Evolutionary conservation across 305 asterid genomes (phyloP), one percentile per base, ranked within the genome.

Genomic region (Plantago lanceolata): DNA sequence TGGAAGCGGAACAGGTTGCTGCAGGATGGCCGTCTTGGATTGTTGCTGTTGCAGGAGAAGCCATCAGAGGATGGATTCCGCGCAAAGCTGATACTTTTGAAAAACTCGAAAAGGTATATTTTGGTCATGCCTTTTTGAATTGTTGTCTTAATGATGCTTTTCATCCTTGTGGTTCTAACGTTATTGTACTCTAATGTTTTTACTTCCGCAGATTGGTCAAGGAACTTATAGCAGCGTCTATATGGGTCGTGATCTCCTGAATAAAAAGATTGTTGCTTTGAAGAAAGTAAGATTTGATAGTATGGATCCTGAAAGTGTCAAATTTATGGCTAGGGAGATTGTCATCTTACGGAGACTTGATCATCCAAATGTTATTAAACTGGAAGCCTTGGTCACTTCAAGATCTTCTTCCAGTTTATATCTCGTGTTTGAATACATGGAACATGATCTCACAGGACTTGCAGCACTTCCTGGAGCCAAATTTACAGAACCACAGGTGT

Each of bases 281-380:
- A 61, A 61, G 17, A 45, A 45, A 51, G 57, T 62, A 20, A 35
- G 52, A 21, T 64, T 64, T 16, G 68, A 64, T 52, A 64, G 28
- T 45, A 33, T 47, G 33, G 65, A 61, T 12, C 65, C 65, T 24
- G 43, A 45, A 61, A 61, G 65, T 61, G 65, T 44, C 18, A 61
- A 24, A 45, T 61, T 61, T 7, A 61, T 61, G 65, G 65, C 65
- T 43, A 61, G 65, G 24, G 65, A 61, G 53, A 61, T 61, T 47
- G 26, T 61, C 49, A 45, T 61, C 17, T 45, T 61, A 47, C 44
- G 44, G 53, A 48, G 28, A 3, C 65, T 61, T 16, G 65, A 61
- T 28, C 65, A 61, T 45, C 65, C 65, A 1, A 61, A 61, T 61
- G 48, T 61, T 45, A 61, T 61, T 45, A 61, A 61, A 24, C 65